Percentiles rank a stretch among this genome's conserved stretches.
Evolutionary conservation across 148 eudicot genomes (phyloP).

Genomic region (Selenicereus undatus): DNA sequence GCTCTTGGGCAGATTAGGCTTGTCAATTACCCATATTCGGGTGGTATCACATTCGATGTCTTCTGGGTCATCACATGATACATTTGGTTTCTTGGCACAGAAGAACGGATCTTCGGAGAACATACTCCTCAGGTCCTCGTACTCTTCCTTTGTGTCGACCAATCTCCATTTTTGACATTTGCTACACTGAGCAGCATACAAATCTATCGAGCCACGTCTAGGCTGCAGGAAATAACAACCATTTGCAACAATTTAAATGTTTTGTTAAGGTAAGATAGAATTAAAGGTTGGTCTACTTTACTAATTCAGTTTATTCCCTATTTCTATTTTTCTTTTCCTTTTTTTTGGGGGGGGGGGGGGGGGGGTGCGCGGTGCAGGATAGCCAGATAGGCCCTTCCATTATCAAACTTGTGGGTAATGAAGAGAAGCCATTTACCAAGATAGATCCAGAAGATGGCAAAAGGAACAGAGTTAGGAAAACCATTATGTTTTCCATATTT

Average conservation of each 20-base stretch:
- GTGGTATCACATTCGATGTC: constrained; percentile 56
- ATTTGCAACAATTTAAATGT: background rate
- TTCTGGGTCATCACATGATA: constrained; percentile 51
- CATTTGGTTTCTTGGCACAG: constrained; percentile 41
- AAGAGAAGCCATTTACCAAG: background rate
- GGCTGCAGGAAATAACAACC: constrained; percentile 12
- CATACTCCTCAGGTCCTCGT: constrained; percentile 55
- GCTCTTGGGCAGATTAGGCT: constrained; percentile 60
- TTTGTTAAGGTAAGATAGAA: too few species aligned
- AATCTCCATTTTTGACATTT: constrained; percentile 74
- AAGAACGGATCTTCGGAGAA: constrained; percentile 47
- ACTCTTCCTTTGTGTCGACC: constrained; percentile 52
- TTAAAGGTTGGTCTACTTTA: too few species aligned
- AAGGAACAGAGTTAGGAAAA: background rate
- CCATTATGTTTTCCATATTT: background rate
- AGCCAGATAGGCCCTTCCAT: too few species aligned
- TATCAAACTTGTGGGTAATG: background rate
- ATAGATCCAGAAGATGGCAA: background rate
- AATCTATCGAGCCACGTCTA: constrained; percentile 33
- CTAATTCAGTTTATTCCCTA: too few species aligned
- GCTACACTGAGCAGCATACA: constrained; percentile 59
- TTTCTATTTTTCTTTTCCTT: too few species aligned
- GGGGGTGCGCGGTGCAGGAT: too few species aligned
- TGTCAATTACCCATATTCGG: constrained; percentile 65
- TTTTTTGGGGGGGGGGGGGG: background rate